Base-by-base conservation (phyloP, 2,329 filamentous ascomycete genomes). In the Xylariaceae sp. region DNA sequence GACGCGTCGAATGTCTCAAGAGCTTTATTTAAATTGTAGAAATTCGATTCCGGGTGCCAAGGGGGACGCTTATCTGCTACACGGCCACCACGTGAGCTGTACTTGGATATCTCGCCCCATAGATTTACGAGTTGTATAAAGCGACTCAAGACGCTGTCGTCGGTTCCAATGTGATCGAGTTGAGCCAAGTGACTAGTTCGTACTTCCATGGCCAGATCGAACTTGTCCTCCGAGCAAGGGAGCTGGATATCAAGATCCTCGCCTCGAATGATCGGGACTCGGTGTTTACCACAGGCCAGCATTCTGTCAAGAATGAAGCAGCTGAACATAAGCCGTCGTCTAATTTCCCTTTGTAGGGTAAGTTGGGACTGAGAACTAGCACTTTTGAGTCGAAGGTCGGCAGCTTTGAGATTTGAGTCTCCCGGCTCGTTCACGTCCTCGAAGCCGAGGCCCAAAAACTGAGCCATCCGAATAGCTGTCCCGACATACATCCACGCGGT, bases 251-350 rank as follows among this genome's bases (percentile, higher is more conserved):
- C 77, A 5, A 89, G 72, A 58, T 87, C 83, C 2, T 83, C 77
- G 1, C 82, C 74, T 44, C 79, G 78, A 49, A 90, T 78, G 67
- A 83, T 85, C 11, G 81, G 79, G 1, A 82, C 78, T 18, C 86
- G 78, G 55, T 84, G 80, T 62, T 82, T 83, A 17, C 87, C 87
- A 65, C 82, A 86, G 41, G 85, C 82, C 23, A 90, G 74, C 71
- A 89, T 83, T 2, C 87, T 82, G 69, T 91, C 88, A 65, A 91
- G 77, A 55, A 90, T 85, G 60, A 88, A 85, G 67, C 87, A 89
- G 65, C 87, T 89, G 76, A 88, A 90, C 76, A 90, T 88, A 0
- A 88, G 89, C 5, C 88, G 81, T 30, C 88, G 78, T 61, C 80
- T 78, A 10, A 87, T 81, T 70, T 91, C 88, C 59, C 83, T 83